These are phyloP conservation scores for Pichia manshurica DNA, from an alignment of 805 yeast genomes.

Conservation along the genomic window DNA sequence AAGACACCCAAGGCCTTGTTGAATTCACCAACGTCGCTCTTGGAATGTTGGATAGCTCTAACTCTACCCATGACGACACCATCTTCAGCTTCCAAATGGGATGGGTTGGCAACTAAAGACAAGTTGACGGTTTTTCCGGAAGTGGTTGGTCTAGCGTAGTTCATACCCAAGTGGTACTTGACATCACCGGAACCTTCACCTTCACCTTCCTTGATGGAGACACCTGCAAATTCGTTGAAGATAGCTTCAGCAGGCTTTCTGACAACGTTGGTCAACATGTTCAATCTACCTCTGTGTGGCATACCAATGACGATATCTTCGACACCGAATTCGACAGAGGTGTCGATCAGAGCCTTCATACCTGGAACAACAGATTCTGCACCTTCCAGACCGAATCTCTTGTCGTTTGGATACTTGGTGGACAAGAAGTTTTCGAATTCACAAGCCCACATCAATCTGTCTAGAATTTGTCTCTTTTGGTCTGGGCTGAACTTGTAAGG, in stretches of 20 bases:
- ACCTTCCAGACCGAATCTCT: conserved; percentile 98
- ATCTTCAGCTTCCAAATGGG: conserved; percentile 98
- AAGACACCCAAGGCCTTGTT: conserved; percentile 87
- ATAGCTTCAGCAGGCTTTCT: conserved; percentile 98
- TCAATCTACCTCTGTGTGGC: conserved; percentile 99
- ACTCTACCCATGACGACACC: conserved; percentile 98
- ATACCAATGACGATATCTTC: conserved; percentile 97
- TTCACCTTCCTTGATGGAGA: conserved; percentile 74
- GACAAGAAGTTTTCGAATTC: conserved; percentile 89
- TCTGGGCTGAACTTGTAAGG: conserved; percentile 81
- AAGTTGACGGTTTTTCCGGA: conserved; percentile 94
- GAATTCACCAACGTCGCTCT: conserved; percentile 76
- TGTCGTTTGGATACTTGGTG: conserved; percentile 95
- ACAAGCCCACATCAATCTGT: conserved; percentile 94
- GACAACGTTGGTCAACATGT: conserved; percentile 95
- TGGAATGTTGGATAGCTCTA: conserved; percentile 89
- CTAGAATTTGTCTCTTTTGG: conserved; percentile 93
- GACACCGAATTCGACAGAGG: conserved; percentile 85
- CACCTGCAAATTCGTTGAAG: conserved; percentile 92
- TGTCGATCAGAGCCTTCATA: conserved; percentile 91
- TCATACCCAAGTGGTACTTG: conserved; percentile 98
- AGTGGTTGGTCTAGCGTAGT: conserved; percentile 97
- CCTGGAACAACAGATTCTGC: conserved; percentile 96
- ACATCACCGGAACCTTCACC: conserved; percentile 99
- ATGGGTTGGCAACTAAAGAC: conserved; percentile 96